These are phyloP conservation scores for Acephala macrosclerotiorum DNA, from an alignment of 2,329 filamentous ascomycete genomes.

Conservation along the genomic window DNA sequence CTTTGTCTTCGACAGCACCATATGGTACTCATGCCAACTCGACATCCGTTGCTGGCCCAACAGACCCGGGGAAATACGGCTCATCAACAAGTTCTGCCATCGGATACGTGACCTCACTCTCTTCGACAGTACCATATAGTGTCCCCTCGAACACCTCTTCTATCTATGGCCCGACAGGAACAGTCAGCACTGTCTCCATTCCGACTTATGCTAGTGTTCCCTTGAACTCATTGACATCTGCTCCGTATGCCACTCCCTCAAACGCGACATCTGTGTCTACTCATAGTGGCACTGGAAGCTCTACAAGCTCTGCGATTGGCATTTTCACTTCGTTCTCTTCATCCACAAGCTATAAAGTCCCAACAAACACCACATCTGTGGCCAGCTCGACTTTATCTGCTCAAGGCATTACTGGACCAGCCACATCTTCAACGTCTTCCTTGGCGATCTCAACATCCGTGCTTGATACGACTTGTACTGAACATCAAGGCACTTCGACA, in stretches of 20 bases:
- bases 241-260: background rate
- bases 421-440: background rate
- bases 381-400: constrained; percentile 11
- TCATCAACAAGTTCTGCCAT: background rate
- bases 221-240: background rate
- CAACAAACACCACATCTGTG: background rate
- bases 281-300: background rate
- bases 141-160: background rate
- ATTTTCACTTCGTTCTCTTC: background rate
- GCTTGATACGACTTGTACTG: constrained; percentile 15
- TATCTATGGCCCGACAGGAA: background rate
- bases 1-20: background rate
- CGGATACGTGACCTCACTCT: background rate
- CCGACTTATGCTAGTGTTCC: background rate
- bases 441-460: background rate
- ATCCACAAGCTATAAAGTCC: background rate
- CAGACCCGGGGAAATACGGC: background rate
- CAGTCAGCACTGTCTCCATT: background rate
- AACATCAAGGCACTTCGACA: constrained; percentile 8
- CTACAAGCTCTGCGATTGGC: constrained; percentile 1
- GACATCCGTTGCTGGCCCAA: background rate
- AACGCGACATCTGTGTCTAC: background rate
- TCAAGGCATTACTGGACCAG: constrained; percentile 14
- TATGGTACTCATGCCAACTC: background rate
- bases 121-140: background rate